Base-by-base conservation (phyloP, 441 rosid genomes). In the Bruguiera hainesii region DNA sequence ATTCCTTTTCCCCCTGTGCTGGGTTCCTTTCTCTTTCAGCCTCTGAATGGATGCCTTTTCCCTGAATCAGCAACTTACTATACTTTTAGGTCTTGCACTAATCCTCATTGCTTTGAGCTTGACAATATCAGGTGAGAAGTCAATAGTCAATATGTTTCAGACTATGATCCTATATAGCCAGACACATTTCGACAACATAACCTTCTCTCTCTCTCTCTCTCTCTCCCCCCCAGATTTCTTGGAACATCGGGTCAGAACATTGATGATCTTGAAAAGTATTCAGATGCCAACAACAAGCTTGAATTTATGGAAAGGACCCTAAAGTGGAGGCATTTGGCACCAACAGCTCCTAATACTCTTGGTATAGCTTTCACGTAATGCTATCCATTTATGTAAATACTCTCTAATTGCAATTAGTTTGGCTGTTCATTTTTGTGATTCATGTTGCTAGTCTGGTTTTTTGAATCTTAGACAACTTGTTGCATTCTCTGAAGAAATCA, bases 221-320 rank as follows among this genome's bases (percentile, higher is more conserved):
- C n/a, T 30, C 5, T 25, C n/a, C 26, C 48, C 29, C n/a, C 6
- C 73, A 95, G 98, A 76, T 90, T 95, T 82, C 97, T 95, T 69
- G 97, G 99, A 81, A 95, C 99, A 35, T 95, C 99, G 23, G 99
- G 99, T 75, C 98, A 95, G 79, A 95, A 92, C 63, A 85, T 95
- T 37, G 90, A 89, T 70, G 99, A 92, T 81, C 93, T 95, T 67
- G 79, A 79, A 56, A 92, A 92, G 82, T 92, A 92, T 76, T 90
- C 98, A 6, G 90, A 87, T 74, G 99, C 90, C 56, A 71, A 82
- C 48, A 81, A 89, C 79, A 81, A 69, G 71, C 89, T 95, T 75
- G 97, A 95, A 42, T 90, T 89, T 72, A 83, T 95, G 67, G 98
- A 90, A 83, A 87, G 98, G 81, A 95, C 98, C 55, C 74, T 95